Percentiles rank a stretch among this genome's conserved stretches.
Conservation (phyloP, 768 basidiomycete genomes). For the Rhizopogon vesiculosus region DNA sequence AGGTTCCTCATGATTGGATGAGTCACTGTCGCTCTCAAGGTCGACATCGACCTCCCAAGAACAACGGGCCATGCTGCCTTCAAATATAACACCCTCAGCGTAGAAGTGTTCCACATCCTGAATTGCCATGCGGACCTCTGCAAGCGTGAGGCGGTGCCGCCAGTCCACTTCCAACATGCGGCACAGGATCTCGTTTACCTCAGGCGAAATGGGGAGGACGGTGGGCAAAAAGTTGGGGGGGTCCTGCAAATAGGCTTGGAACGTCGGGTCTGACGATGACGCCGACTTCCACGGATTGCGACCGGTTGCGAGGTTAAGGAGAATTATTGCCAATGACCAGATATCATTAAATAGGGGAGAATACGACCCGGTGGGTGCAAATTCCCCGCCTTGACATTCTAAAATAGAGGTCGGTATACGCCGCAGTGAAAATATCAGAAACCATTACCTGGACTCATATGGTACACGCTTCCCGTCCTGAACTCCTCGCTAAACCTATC, state of each 20-base stretch:
- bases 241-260: conserved; percentile 79
- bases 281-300: conserved; percentile 97
- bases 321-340: conserved; percentile 95
- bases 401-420: conserved; percentile 18
- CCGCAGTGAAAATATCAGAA: conserved; percentile 6
- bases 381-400: conserved; percentile 85
- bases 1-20: conserved; percentile 42
- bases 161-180: conserved; percentile 74
- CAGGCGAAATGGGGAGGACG: conserved; percentile 75
- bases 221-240: conserved; percentile 77
- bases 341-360: conserved; percentile 88
- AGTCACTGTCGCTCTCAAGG: conserved; percentile 57
- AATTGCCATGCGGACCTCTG: conserved; percentile 49
- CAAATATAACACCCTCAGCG: conserved; percentile 69
- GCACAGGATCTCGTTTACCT: conserved; percentile 69
- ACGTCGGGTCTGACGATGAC: conserved; percentile 76
- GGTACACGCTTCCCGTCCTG: conserved; percentile 95
- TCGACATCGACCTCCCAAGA: conserved; percentile 74
- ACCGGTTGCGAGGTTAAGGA: conserved; percentile 92
- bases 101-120: conserved; percentile 62
- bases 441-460: conserved; percentile 82
- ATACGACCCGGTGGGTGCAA: conserved; percentile 64
- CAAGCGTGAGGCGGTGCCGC: conserved; percentile 41
- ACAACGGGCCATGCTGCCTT: conserved; percentile 76
- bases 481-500: conserved; percentile 84